These are phyloP conservation scores for Rhodamnia rubescens DNA, from an alignment of 345 rosid genomes.

Conservation along the genomic window DNA sequence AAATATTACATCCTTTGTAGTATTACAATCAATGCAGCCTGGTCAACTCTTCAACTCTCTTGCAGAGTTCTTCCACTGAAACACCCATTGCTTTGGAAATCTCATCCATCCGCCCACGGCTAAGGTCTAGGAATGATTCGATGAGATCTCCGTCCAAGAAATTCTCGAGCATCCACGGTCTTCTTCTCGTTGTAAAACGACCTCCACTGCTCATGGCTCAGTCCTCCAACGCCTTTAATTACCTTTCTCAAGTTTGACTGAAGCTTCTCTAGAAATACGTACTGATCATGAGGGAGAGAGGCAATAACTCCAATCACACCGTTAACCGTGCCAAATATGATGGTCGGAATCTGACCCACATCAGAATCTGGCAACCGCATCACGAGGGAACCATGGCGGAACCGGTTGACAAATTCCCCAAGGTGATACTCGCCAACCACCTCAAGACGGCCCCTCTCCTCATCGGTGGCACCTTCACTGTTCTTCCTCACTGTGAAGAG, in stretches of 20 bases:
- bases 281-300: constrained; percentile 75
- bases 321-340: constrained; percentile 75
- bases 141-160: constrained; percentile 85
- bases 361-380: constrained; percentile 91
- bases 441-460: constrained; percentile 77
- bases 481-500: constrained; percentile 74
- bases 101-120: constrained; percentile 67
- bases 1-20: neutral
- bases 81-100: constrained; percentile 53
- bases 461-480: constrained; percentile 84
- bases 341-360: constrained; percentile 74
- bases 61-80: constrained; percentile 74
- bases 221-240: constrained; percentile 91
- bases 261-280: constrained; percentile 64
- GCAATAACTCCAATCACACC: constrained; percentile 94
- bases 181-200: constrained; percentile 82
- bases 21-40: constrained; percentile 57
- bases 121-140: constrained; percentile 74
- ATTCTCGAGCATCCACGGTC: constrained; percentile 64
- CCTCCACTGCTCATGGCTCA: constrained; percentile 93
- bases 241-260: constrained; percentile 70
- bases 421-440: constrained; percentile 87
- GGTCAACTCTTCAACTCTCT: constrained; percentile 81
- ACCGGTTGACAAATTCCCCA: constrained; percentile 84
- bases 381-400: constrained; percentile 91